Base-by-base conservation (phyloP, 176 grass and related monocot species). In the Zoysia japonica region DNA sequence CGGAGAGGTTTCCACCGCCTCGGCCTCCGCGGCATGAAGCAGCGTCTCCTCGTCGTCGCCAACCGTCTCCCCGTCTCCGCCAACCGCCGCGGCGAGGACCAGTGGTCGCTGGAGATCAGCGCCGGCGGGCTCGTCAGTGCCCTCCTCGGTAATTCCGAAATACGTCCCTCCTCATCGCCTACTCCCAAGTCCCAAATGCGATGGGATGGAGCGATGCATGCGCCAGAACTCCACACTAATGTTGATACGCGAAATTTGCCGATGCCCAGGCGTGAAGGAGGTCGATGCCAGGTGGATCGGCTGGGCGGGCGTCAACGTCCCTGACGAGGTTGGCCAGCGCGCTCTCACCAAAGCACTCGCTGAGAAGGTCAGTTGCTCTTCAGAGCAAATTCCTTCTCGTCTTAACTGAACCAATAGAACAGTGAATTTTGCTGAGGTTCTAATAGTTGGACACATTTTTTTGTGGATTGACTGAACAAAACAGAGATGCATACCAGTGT, bases 231-330 rank as follows among this genome's bases (percentile, higher is more conserved):
- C 67, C 72, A 43, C 73, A 36, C 48, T 17, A 11, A 3, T 3
- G 38, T 60, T 41, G 9, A 28, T 71, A 8, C 12, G 19, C 38
- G 47, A 13, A 43, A 39, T 39, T 46, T 44, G 16, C 59, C 48
- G 40, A 55, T 38, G 16, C 14, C 13, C 82, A 95, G 92, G 96
- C 5, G 92, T 99, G 15, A 99, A 99, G 52, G 90, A 99, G 52
- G 96, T 99, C 11, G 96, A 99, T 66, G 92, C 96, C 6, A 95
- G 90, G 82, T 99, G 92, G 96, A 99, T 95, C 44, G 92, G 96
- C 62, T 99, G 96, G 96, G 96, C 96, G 7, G 96, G 96, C 11
- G 90, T 99, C 62, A 91, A 99, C 9, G 92, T 99, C 14, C 90
- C 83, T 16, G 92, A 99, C 36, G 90, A 95, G 88, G 76, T 99